A percentile compares a stretch with the other conserved stretches of the same genome.
Evolutionary conservation across 1,284 basidiomycete genomes (phyloP).

Genomic region (Singerocomus inundabilis): DNA sequence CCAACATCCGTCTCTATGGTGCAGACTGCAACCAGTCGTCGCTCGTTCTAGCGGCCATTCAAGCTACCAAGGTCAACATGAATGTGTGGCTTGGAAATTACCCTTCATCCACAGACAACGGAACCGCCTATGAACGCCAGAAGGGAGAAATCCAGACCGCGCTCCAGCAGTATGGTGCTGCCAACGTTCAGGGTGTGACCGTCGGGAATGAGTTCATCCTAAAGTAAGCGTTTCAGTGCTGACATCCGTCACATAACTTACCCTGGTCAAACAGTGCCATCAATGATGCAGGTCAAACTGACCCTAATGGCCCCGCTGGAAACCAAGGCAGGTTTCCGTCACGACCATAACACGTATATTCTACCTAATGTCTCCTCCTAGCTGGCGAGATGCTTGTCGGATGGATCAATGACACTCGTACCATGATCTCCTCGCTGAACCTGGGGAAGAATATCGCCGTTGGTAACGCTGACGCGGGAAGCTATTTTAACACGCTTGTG

Average conservation of each 20-base stretch:
- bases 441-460: slow-evolving; percentile 63
- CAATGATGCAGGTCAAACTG: slow-evolving; percentile 38
- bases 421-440: slow-evolving; percentile 52
- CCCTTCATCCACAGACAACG: slow-evolving; percentile 57
- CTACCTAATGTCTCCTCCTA: slow-evolving; percentile 9
- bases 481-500: slow-evolving; percentile 75
- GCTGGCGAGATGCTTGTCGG: slow-evolving; percentile 49
- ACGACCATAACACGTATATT: not conserved
- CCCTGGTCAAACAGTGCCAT: slow-evolving; percentile 48
- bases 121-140: slow-evolving; percentile 72
- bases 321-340: slow-evolving; percentile 45
- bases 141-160: slow-evolving; percentile 63
- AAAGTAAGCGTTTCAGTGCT: slow-evolving; percentile 46
- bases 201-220: slow-evolving; percentile 85
- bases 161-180: slow-evolving; percentile 76
- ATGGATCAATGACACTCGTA: slow-evolving; percentile 66
- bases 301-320: slow-evolving; percentile 55
- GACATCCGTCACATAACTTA: not conserved
- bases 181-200: slow-evolving; percentile 77
- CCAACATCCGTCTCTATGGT: slow-evolving; percentile 55
- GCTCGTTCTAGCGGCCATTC: slow-evolving; percentile 74
- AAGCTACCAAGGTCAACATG: slow-evolving; percentile 87
- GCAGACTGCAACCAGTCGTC: slow-evolving; percentile 59
- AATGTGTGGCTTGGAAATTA: slow-evolving; percentile 86
- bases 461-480: slow-evolving; percentile 90